Evolutionary conservation across 2,329 filamentous ascomycete genomes (phyloP), one percentile per base, ranked within the genome.

Genomic region (Aspergillus sclerotialis): DNA sequence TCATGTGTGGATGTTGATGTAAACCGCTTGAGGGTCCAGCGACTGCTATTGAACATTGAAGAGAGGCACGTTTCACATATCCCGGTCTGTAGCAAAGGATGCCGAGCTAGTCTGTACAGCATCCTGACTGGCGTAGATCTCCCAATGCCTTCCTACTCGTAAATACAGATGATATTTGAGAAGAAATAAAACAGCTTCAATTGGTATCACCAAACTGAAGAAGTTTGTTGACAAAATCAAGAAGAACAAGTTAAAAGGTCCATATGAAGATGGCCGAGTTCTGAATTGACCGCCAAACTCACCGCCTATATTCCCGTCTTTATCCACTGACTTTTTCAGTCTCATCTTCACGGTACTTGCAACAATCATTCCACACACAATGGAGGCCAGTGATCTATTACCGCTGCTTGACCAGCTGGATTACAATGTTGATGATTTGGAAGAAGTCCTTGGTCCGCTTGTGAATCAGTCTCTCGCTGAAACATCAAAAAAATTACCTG

Each of bases 391-490:
- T 44, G 73, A 83, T 52, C 69, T 92, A 34, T 64, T 73, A 7
- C 76, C 81, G 18, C 74, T 84, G 33, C 68, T 94, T 32, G 78
- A 84, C 50, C 75, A 80, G 57, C 77, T 95, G 33, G 81, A 87
- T 46, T 75, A 77, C 47, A 78, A 88, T 56, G 76, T 96, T 32
- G 84, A 93, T 62, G 76, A 81, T 36, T 73, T 96, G 30, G 78
- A 93, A 55, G 75, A 80, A 23, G 71, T 76, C 4, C 70, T 96
- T 17, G 65, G 76, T 43, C 87, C 90, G n/a, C 67, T 96, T 5
- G 65, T 94, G 16, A 68, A 71, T 23, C 72, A 72, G 32, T 61
- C 74, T 1, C 65, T 95, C 28, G 69, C 77, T 32, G 76, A 81
- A 26, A 75, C 78, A 37, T 78, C 86, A 4, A 80, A 78, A 36